These are phyloP conservation scores for Ophiocordyceps sinensis DNA, from an alignment of 2,329 filamentous ascomycete genomes.

Conservation along the genomic window DNA sequence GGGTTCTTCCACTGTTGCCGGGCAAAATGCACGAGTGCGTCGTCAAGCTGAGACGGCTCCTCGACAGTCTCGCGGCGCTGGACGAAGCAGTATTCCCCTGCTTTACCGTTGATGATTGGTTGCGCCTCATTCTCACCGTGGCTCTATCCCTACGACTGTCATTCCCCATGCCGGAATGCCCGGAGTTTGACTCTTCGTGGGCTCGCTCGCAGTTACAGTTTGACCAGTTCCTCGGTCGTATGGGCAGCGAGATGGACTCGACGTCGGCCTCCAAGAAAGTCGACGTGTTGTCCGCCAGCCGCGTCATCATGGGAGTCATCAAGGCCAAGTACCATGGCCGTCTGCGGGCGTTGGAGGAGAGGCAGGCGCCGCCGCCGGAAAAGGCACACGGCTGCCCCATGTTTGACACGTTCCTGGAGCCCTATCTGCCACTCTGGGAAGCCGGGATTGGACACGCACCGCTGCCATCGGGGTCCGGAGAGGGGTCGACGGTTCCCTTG, in stretches of 20 bases:
- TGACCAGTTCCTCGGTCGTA: slow-evolving; percentile 20
- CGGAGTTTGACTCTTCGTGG: slow-evolving; percentile 19
- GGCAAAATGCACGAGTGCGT: slow-evolving; percentile 11
- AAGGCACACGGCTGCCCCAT: slow-evolving; percentile 29
- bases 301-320: slow-evolving; percentile 30
- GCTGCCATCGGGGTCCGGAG: not conserved
- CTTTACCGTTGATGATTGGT: slow-evolving; percentile 29
- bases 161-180: slow-evolving; percentile 24
- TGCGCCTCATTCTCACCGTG: slow-evolving; percentile 22
- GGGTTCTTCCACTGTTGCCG: slow-evolving; percentile 6
- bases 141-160: slow-evolving; percentile 31
- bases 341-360: slow-evolving; percentile 17
- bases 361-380: slow-evolving; percentile 7
- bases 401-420: slow-evolving; percentile 34
- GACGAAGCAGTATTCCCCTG: slow-evolving; percentile 16
- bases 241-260: slow-evolving; percentile 15
- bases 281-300: slow-evolving; percentile 29
- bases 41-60: slow-evolving; percentile 13
- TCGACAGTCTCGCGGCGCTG: slow-evolving; percentile 17
- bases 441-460: slow-evolving; percentile 12
- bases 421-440: slow-evolving; percentile 30
- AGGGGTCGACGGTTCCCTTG: slow-evolving; percentile 5
- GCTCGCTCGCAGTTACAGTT: slow-evolving; percentile 26
- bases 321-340: slow-evolving; percentile 29
- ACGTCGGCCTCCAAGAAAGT: slow-evolving; percentile 15